These are phyloP conservation scores for Cyclotella cryptica DNA, from an alignment of 108 stramenopile genomes.

Conservation along the genomic window DNA sequence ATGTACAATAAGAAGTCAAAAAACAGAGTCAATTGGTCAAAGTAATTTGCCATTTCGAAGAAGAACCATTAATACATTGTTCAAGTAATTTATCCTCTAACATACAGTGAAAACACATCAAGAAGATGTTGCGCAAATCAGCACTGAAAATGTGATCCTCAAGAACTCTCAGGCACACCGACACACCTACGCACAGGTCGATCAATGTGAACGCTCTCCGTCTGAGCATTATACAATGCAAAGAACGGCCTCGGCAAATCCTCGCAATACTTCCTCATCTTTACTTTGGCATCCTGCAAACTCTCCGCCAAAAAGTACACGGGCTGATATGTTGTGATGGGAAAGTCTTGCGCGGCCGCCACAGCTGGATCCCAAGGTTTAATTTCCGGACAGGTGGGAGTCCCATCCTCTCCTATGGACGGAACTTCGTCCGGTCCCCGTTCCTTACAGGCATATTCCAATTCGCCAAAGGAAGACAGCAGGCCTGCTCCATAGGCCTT, in stretches of 20 bases:
- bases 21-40: no score
- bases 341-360: constrained; percentile 89
- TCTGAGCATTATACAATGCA: constrained; percentile 88
- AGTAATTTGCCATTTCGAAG: no score
- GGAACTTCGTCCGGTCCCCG: constrained; percentile 46
- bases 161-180: constrained; percentile 26
- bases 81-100: no score
- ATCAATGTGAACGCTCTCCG: constrained; percentile 87
- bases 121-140: no score
- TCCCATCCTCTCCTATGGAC: constrained; percentile 25
- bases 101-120: no score
- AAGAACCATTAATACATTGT: no score
- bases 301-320: constrained; percentile 95
- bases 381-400: constrained; percentile 66
- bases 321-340: constrained; percentile 97
- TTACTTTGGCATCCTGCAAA: constrained; percentile 85
- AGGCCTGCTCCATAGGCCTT: constrained; percentile 98
- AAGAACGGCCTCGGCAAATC: constrained; percentile 88
- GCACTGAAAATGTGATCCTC: not conserved
- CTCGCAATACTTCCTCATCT: constrained; percentile 91
- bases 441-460: constrained; percentile 91
- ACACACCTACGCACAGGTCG: constrained; percentile 70
- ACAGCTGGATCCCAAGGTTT: constrained; percentile 94
- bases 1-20: no score
- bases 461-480: constrained; percentile 94